Evolutionary conservation across 768 basidiomycete genomes (phyloP), one percentile per base, ranked within the genome.

Genomic region (Leccinum variicolor): DNA sequence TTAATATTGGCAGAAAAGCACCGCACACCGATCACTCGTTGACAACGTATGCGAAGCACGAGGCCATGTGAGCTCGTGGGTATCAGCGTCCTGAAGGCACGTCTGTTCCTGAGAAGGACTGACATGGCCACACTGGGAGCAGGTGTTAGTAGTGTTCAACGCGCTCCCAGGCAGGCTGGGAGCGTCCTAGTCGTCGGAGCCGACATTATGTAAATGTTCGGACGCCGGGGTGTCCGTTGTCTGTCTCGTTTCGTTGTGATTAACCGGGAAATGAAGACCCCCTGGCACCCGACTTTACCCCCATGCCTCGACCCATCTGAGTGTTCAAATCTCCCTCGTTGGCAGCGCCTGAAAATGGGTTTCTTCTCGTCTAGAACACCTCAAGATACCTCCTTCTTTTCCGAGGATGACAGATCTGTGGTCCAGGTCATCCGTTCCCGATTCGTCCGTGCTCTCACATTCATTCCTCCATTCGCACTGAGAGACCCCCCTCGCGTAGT

Each of bases 391-490:
- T 58, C 14, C 15, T 33, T 60, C 26, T 53, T 64, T 23, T 31
- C 31, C 3, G 62, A 69, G 53, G 62, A 66, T 43, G 75, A 81
- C 65, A 79, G 73, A 70, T 80, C 81, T 29, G 81, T 85, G 52
- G 70, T 82, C 28, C 76, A 79, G 58, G 81, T 82, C 66, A 82
- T 84, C 52, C 81, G 84, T 65, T 84, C 84, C 64, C 78, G 84
- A 70, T 83, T 85, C 64, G 83, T 84, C 62, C 65, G 82, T 79
- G 26, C 69, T 57, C 55, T 61, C 61, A 57, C 59, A 59, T 62
- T 64, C 65, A 54, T 59, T 39, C 23, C 26, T 54, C 43, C 56
- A n/a, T 36, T 28, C 47, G 48, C 51, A 54, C 57, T 64, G 23
- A 68, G 60, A 29, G n/a, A n/a, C n/a, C n/a, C 34, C 36, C 50